Evolutionary conservation across 1,284 basidiomycete genomes (phyloP).

Genomic region (Farysia itapuensis): DNA sequence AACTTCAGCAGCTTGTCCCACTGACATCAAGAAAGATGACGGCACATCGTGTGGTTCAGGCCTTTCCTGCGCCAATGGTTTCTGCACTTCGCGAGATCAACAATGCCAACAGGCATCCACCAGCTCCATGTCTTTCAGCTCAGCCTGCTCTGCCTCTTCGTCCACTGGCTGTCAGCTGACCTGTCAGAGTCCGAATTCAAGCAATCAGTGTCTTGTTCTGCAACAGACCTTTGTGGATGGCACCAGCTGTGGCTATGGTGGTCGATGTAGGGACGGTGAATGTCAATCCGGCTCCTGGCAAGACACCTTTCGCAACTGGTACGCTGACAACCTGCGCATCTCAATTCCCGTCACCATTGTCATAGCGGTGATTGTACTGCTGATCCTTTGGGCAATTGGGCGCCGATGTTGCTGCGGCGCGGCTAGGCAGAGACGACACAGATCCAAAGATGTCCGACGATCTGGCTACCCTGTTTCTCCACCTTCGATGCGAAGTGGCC

Average conservation of each 20-base stretch:
- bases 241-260: constrained; percentile 78
- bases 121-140: constrained; percentile 67
- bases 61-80: constrained; percentile 76
- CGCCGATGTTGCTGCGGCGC: constrained; percentile 28
- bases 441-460: no score
- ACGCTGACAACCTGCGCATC: constrained; percentile 50
- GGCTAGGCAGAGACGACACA: no score
- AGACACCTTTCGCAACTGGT: constrained; percentile 68
- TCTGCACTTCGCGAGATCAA: constrained; percentile 74
- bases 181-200: constrained; percentile 72
- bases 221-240: constrained; percentile 78
- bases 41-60: constrained; percentile 65
- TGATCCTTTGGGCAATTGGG: constrained; percentile 25
- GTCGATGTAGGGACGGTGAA: constrained; percentile 63
- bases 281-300: constrained; percentile 71
- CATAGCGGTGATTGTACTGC: constrained; percentile 37
- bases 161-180: constrained; percentile 75
- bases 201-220: constrained; percentile 70
- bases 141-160: constrained; percentile 66
- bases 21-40: constrained; percentile 70
- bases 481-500: no score
- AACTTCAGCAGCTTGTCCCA: constrained; percentile 72
- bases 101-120: constrained; percentile 77
- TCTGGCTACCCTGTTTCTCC: not conserved
- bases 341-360: constrained; percentile 51